These are phyloP conservation scores for Aureobasidium melanogenum DNA, from an alignment of 2,329 filamentous ascomycete genomes.

Conservation along the genomic window DNA sequence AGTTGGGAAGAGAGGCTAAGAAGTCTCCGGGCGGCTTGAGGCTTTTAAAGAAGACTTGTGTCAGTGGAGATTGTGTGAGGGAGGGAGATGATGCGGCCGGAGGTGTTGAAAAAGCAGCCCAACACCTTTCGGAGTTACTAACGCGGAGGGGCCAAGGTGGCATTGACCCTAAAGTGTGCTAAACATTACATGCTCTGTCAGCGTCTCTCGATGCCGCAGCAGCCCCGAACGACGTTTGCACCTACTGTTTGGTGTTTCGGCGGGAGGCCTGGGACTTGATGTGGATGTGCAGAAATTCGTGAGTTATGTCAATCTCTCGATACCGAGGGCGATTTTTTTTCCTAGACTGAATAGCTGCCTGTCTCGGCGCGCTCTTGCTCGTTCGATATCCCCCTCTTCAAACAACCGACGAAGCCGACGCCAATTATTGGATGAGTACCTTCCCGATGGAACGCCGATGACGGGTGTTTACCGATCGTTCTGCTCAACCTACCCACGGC, in stretches of 20 bases:
- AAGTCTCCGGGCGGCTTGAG: slow-evolving; percentile 15
- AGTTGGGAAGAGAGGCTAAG: slow-evolving; percentile 17
- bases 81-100: slow-evolving; percentile 3
- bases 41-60: slow-evolving; percentile 12
- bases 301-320: background rate
- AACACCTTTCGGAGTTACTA: slow-evolving; percentile 13
- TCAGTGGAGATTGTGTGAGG: slow-evolving; percentile 11
- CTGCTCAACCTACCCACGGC: slow-evolving; percentile 1
- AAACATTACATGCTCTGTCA: slow-evolving; percentile 12
- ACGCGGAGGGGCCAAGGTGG: slow-evolving; percentile 12
- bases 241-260: slow-evolving; percentile 8
- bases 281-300: background rate
- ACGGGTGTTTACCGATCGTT: slow-evolving; percentile 11
- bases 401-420: slow-evolving; percentile 6
- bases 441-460: slow-evolving; percentile 12
- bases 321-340: background rate
- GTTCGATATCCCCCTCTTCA: background rate
- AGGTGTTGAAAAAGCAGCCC: slow-evolving; percentile 13
- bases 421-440: slow-evolving; percentile 10
- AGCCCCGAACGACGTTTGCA: slow-evolving; percentile 10
- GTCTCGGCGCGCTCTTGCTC: background rate
- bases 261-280: background rate
- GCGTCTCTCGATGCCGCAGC: slow-evolving; percentile 11
- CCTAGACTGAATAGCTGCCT: background rate
- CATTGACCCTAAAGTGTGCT: slow-evolving; percentile 13